Conservation (phyloP, 2,329 filamentous ascomycete genomes). For the Exserohilum rostratum region DNA sequence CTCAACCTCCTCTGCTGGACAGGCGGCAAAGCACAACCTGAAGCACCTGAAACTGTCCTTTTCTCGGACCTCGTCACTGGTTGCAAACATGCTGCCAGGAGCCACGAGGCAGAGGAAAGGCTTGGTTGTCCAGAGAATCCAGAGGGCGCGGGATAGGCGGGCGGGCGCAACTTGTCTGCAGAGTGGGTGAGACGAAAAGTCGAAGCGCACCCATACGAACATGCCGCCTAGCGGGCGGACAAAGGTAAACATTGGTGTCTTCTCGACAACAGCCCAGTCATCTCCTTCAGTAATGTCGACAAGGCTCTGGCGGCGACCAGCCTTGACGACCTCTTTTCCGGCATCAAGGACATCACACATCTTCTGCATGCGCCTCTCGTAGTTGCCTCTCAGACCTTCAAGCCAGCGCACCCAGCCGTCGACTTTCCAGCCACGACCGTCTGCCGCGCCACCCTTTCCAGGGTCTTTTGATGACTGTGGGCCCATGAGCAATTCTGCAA, state of each 20-base stretch:
- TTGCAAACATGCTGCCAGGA: conserved; percentile 76
- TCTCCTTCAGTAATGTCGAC: conserved; percentile 46
- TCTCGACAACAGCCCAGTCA: conserved; percentile 78
- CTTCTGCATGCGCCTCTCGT: conserved; percentile 80
- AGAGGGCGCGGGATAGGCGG: conserved; percentile 68
- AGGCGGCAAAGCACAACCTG: conserved; percentile 84
- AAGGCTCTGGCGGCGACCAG: conserved; percentile 55
- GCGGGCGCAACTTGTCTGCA: conserved; percentile 61
- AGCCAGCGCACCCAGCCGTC: conserved; percentile 93
- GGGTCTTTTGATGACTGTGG: conserved; percentile 63
- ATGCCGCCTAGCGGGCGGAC: conserved; percentile 84
- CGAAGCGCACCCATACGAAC: conserved; percentile 83
- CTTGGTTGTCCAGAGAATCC: conserved; percentile 72
- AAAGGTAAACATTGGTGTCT: conserved; percentile 76
- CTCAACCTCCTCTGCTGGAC: conserved; percentile 72
- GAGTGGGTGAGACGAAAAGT: conserved; percentile 76
- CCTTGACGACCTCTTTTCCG: conserved; percentile 68
- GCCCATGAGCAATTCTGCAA: conserved; percentile 78
- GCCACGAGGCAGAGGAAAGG: conserved; percentile 73
- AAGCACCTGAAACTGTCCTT: conserved; percentile 73
- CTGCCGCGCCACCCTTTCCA: conserved; percentile 53
- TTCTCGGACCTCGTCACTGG: conserved; percentile 64
- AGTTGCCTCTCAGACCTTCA: conserved; percentile 79
- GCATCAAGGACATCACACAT: conserved; percentile 79
- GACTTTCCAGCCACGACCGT: conserved; percentile 73